phyloP scores from a whole-genome alignment of 2,329 filamentous ascomycete species.

The Hymenoscyphus linearis region DNA sequence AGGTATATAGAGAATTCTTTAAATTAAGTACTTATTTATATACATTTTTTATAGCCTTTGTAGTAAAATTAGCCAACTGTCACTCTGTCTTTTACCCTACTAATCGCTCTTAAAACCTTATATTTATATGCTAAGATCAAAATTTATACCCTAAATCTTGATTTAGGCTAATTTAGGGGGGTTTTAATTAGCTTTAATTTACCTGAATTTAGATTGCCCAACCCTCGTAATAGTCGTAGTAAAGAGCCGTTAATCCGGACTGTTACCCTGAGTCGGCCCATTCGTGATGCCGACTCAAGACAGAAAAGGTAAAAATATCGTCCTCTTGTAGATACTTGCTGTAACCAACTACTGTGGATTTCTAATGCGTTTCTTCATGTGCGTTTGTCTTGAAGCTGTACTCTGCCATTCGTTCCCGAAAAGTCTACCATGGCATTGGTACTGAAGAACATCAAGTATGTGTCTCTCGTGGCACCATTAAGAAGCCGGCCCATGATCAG shows the following conservation, averaged over 20 bases:
- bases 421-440: not conserved
- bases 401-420: not conserved
- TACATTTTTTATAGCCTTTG: too few relatives aligned
- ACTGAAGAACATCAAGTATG: not conserved
- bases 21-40: too few relatives aligned
- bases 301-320: not conserved
- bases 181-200: too few relatives aligned
- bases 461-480: not conserved
- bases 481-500: slow-evolving; percentile 5
- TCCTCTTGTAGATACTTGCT: not conserved
- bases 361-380: not conserved
- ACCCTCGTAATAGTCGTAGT: too few relatives aligned
- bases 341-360: not conserved
- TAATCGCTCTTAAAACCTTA: too few relatives aligned
- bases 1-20: too few relatives aligned
- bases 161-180: too few relatives aligned
- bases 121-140: too few relatives aligned
- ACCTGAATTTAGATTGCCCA: too few relatives aligned
- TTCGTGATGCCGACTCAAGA: not conserved
- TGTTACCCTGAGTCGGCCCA: not conserved
- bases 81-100: too few relatives aligned
- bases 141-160: too few relatives aligned
- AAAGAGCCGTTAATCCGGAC: not conserved
- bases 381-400: not conserved
- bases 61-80: too few relatives aligned